Base-by-base conservation (phyloP, 345 rosid species). In the Brassica incana region DNA sequence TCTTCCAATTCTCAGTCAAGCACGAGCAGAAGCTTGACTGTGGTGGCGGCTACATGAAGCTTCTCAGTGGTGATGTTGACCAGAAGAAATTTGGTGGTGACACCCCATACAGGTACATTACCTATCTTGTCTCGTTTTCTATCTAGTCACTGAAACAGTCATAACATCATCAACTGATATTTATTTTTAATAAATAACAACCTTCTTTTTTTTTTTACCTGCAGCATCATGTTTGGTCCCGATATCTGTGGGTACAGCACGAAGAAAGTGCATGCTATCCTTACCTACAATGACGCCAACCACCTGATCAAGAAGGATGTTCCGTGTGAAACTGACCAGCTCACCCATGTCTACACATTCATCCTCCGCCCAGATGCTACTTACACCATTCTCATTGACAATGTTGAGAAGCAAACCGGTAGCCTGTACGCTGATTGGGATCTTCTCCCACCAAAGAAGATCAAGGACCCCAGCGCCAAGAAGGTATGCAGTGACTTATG, bases 1-100 rank as follows among this genome's bases (percentile, higher is more conserved):
- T 93, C 78, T 96, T 96, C 88, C 99, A 93, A 67, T 93, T 96
- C 81, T 89, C 92, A 2, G 99, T 96, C 78, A 96, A 95, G 91
- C 99, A 96, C 65, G 99, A 96, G 78, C 99, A 96, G 83, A 96
- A 96, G 85, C 99, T 96, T 76, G 99, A 96, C 83, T 96, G 99
- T 83, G 99, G 99, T 81, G 99, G 99, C 78, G 99, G 99, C 75
- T 96, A 96, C 90, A 88, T 96, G 94, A 96, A 96, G 90, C 83
- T 96, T 83, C 90, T 96, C 52, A 93, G 97, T 58, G 95, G 86
- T 52, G 95, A 88, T 3, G 68, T 90, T 82, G 98, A 96, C 87
- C 99, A 93, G 84, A 92, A 92, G 83, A 91, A 93, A 80, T 96
- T 96, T 2, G 99, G 99, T 29, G 99, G 98, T 59, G 99, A 96